These are phyloP conservation scores for Lupinus albus DNA, from an alignment of 306 rosid species.

Conservation along the genomic window DNA sequence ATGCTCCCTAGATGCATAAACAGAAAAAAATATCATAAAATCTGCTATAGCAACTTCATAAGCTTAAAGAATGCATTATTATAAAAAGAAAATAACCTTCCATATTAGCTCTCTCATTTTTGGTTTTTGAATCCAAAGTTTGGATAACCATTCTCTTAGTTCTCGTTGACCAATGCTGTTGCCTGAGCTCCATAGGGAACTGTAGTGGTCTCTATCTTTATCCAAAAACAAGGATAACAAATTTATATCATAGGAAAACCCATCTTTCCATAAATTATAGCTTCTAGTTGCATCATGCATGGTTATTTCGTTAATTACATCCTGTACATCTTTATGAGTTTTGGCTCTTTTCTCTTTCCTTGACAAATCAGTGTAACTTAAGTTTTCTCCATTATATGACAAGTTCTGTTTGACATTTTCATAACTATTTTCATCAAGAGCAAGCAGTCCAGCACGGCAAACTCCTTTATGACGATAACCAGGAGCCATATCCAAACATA, in stretches of 20 bases:
- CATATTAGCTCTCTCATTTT: conserved; percentile 78
- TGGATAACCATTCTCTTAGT: conserved; percentile 90
- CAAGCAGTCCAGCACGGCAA: conserved; percentile 95
- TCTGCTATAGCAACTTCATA: conserved; percentile 28
- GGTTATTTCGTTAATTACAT: conserved; percentile 40
- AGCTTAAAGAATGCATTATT: conserved; percentile 25
- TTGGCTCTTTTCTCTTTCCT: conserved; percentile 78
- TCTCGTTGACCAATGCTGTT: conserved; percentile 93
- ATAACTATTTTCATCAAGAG: conserved; percentile 63
- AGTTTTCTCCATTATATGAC: conserved; percentile 39
- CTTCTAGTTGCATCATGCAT: conserved; percentile 49
- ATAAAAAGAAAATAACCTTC: conserved; percentile 63
- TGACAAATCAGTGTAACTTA: conserved; percentile 48
- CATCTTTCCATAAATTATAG: conserved; percentile 65
- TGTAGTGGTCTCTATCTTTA: conserved; percentile 86
- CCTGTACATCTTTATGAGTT: conserved; percentile 58
- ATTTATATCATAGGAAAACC: conserved; percentile 79
- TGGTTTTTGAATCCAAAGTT: conserved; percentile 83
- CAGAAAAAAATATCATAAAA: conserved; percentile 34
- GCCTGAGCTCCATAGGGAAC: conserved; percentile 82
- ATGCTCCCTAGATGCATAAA: conserved; percentile 70
- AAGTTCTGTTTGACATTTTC: conserved; percentile 52
- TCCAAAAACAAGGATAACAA: conserved; percentile 82
- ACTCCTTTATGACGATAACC: conserved; percentile 96
- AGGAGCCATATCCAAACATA: conserved; percentile 98